Evolutionary conservation across 1,139 yeast species (phyloP).

Genomic region (Suhomyces wounanorum): DNA sequence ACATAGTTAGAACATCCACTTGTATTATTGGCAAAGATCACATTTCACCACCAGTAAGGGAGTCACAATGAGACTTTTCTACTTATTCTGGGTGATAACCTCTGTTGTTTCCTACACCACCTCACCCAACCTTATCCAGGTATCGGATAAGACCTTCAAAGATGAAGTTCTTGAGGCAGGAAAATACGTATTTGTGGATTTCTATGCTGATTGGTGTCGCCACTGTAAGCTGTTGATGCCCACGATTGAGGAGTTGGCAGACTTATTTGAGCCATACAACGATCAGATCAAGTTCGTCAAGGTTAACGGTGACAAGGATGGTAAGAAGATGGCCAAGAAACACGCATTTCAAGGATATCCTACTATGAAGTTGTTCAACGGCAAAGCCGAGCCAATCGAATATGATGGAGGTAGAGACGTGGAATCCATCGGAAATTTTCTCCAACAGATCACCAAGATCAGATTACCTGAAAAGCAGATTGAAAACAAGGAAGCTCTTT

Average conservation of each 20-base stretch:
- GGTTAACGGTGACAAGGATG: slow-evolving; percentile 69
- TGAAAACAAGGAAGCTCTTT: slow-evolving; percentile 6
- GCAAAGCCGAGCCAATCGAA: slow-evolving; percentile 50
- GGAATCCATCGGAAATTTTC: slow-evolving; percentile 47
- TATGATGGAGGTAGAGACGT: slow-evolving; percentile 52
- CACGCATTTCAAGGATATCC: slow-evolving; percentile 68
- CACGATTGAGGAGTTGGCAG: slow-evolving; percentile 59
- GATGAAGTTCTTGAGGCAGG: slow-evolving; percentile 55
- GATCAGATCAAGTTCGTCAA: slow-evolving; percentile 53
- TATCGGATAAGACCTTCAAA: slow-evolving; percentile 53
- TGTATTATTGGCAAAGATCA: neutral
- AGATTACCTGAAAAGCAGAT: slow-evolving; percentile 19
- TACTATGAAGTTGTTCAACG: slow-evolving; percentile 58
- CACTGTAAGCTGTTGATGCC: slow-evolving; percentile 74
- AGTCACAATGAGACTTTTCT: slow-evolving; percentile 2
- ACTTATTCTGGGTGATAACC: slow-evolving; percentile 2
- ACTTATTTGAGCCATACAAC: slow-evolving; percentile 45
- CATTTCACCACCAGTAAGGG: neutral
- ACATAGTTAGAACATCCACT: too few species aligned
- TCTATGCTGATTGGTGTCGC: slow-evolving; percentile 81
- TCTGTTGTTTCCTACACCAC: slow-evolving; percentile 16
- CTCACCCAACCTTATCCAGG: slow-evolving; percentile 24
- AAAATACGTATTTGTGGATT: slow-evolving; percentile 68
- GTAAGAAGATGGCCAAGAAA: slow-evolving; percentile 53
- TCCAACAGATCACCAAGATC: slow-evolving; percentile 38